Evolutionary conservation across 2,329 filamentous ascomycete genomes (phyloP).

Genomic region (Ophiocordyceps camponoti-saundersi): DNA sequence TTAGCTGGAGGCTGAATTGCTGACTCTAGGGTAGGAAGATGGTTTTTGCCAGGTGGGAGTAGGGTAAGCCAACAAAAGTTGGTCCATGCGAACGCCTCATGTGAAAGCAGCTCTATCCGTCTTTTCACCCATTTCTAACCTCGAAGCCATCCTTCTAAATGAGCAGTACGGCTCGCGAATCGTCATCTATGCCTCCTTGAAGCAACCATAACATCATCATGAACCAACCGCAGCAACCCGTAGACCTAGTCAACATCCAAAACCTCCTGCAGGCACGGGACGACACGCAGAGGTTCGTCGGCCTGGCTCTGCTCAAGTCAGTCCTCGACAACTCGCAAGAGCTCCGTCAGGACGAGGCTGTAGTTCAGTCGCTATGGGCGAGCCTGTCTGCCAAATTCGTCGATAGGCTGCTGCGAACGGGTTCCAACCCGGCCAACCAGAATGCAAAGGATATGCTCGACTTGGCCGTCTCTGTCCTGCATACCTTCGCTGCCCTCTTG

Average conservation of each 20-base stretch:
- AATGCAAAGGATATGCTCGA: slow-evolving; percentile 44
- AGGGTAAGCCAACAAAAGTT: no score
- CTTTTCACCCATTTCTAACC: not conserved
- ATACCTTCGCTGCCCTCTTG: slow-evolving; percentile 42
- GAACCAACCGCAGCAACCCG: not conserved
- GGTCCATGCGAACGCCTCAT: no score
- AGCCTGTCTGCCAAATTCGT: slow-evolving; percentile 45
- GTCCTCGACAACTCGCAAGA: slow-evolving; percentile 41
- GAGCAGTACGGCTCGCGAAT: no score
- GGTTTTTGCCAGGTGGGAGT: no score
- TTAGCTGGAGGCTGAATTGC: not conserved
- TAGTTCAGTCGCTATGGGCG: slow-evolving; percentile 36
- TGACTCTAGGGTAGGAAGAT: not conserved
- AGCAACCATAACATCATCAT: not conserved
- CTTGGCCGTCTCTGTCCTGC: slow-evolving; percentile 43
- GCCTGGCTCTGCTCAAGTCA: slow-evolving; percentile 48
- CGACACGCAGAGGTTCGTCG: slow-evolving; percentile 53
- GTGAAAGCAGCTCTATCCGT: no score
- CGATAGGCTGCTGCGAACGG: slow-evolving; percentile 42
- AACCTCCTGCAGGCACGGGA: slow-evolving; percentile 39
- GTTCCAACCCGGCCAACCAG: slow-evolving; percentile 21
- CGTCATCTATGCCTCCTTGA: not conserved
- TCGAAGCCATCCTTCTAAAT: not conserved
- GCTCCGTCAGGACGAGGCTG: slow-evolving; percentile 28
- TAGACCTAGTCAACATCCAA: slow-evolving; percentile 29